Evolutionary conservation across 2,329 filamentous ascomycete species (phyloP).

Genomic region (Aspergillus niger): DNA sequence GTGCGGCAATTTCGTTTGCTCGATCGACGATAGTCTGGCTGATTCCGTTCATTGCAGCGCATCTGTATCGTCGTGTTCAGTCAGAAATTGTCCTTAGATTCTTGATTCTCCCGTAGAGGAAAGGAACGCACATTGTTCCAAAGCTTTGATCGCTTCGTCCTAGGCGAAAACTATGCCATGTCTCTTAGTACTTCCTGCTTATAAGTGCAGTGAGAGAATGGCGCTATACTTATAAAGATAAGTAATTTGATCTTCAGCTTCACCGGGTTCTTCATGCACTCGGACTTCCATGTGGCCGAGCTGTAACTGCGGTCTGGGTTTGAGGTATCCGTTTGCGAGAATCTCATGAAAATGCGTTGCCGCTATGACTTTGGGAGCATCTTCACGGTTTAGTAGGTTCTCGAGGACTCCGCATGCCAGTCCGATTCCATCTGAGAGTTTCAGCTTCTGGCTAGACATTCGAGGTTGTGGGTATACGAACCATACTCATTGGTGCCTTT

Average conservation of each 20-base stretch:
- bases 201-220: not conserved
- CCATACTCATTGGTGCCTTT: slow-evolving; percentile 66
- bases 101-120: not conserved
- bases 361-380: slow-evolving; percentile 61
- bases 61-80: slow-evolving; percentile 47
- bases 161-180: slow-evolving; percentile 46
- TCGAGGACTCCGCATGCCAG: slow-evolving; percentile 64
- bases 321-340: slow-evolving; percentile 56
- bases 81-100: not conserved
- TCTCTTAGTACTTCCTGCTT: not conserved
- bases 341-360: slow-evolving; percentile 66
- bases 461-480: slow-evolving; percentile 20
- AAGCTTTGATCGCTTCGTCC: slow-evolving; percentile 80
- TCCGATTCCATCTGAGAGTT: slow-evolving; percentile 61
- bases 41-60: slow-evolving; percentile 85
- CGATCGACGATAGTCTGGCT: slow-evolving; percentile 70
- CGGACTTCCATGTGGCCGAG: slow-evolving; percentile 63
- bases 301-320: slow-evolving; percentile 47
- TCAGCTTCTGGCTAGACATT: not conserved
- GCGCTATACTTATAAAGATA: slow-evolving; percentile 67
- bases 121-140: slow-evolving; percentile 61
- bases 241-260: slow-evolving; percentile 56
- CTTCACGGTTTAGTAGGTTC: slow-evolving; percentile 53
- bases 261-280: slow-evolving; percentile 45
- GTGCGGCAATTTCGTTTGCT: slow-evolving; percentile 70